Evolutionary conservation across 2,329 filamentous ascomycete species (phyloP).

Genomic region (Penicillium digitatum): DNA sequence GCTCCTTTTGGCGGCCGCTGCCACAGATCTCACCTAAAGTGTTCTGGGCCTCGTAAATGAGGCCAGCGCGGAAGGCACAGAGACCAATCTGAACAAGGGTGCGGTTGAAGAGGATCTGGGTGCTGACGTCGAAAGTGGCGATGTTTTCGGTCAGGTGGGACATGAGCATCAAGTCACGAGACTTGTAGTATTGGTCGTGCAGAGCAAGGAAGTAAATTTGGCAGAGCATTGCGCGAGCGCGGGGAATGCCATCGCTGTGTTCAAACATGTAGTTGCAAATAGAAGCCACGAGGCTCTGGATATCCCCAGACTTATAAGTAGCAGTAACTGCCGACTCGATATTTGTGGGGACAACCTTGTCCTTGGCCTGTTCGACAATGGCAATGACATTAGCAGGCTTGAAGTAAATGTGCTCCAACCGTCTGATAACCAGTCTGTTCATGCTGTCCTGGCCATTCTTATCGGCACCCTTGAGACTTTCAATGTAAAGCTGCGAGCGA

Average conservation of each 20-base stretch:
- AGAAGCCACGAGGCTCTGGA: constrained; percentile 68
- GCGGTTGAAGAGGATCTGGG: constrained; percentile 97
- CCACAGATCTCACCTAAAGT: constrained; percentile 97
- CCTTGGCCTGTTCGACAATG: constrained; percentile 90
- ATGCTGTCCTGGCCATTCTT: constrained; percentile 77
- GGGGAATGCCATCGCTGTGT: constrained; percentile 91
- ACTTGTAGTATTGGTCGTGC: constrained; percentile 96
- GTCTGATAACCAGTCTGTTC: constrained; percentile 89
- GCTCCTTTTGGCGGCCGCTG: constrained; percentile 94
- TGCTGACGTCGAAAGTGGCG: constrained; percentile 90
- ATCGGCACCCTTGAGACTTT: constrained; percentile 67
- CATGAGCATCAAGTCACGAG: constrained; percentile 99
- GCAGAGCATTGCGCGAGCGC: constrained; percentile 94
- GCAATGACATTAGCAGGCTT: constrained; percentile 92
- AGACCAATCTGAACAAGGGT: constrained; percentile 96
- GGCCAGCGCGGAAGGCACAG: constrained; percentile 93
- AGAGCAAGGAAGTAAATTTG: constrained; percentile 98
- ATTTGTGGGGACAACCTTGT: constrained; percentile 69
- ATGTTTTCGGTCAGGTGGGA: constrained; percentile 98
- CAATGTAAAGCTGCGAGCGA: constrained; percentile 81
- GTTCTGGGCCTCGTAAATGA: constrained; percentile 96
- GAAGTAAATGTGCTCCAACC: constrained; percentile 97
- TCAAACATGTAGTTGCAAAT: constrained; percentile 94
- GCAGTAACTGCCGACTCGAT: constrained; percentile 79
- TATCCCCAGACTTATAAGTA: constrained; percentile 63